Conservation (phyloP, 805 yeast species). For the Naumovozyma dairenensis region DNA sequence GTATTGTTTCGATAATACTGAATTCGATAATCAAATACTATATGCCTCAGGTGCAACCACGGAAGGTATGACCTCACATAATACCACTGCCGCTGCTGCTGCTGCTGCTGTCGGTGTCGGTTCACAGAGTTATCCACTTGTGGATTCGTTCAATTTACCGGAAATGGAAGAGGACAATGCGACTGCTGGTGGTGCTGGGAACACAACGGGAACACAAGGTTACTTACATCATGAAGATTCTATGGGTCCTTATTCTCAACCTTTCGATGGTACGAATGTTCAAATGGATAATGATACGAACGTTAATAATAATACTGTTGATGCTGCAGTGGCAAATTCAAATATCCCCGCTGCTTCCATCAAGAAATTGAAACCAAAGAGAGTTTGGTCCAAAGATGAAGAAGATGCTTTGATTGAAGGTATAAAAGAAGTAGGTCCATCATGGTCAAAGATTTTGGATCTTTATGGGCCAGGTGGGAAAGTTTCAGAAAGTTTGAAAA, state of each 20-base stretch:
- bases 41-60: conserved; percentile 15
- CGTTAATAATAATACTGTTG: too few relatives aligned
- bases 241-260: too few relatives aligned
- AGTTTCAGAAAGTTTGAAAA: conserved; percentile 70
- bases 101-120: background rate
- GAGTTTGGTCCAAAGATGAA: conserved; percentile 74
- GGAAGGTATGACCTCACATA: background rate
- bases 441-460: conserved; percentile 86
- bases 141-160: conserved; percentile 4
- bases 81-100: conserved; percentile 2
- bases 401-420: conserved; percentile 79
- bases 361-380: conserved; percentile 25
- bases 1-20: conserved; percentile 14
- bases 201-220: background rate
- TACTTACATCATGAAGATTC: background rate
- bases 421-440: conserved; percentile 73
- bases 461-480: conserved; percentile 93
- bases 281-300: background rate
- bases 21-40: conserved; percentile 18
- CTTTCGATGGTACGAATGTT: too few relatives aligned
- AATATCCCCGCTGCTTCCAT: background rate
- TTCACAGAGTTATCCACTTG: too few relatives aligned
- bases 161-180: background rate
- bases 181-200: background rate
- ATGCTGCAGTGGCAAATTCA: conserved; percentile 20